Evolutionary conservation across 2,329 filamentous ascomycete genomes (phyloP), one percentile per base, ranked within the genome.

Genomic region (Stemphylium beticola): DNA sequence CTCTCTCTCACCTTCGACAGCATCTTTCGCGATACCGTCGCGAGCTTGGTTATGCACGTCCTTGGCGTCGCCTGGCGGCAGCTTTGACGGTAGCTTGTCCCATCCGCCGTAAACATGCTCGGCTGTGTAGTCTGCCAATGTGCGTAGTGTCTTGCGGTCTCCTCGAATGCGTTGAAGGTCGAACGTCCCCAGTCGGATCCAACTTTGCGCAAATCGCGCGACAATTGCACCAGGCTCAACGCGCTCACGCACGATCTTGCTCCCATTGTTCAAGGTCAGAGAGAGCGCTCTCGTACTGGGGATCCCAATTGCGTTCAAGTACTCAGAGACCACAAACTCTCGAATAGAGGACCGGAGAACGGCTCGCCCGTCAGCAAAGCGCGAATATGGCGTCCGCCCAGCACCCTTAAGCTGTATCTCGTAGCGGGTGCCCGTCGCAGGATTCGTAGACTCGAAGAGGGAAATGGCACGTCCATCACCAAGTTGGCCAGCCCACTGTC

Each of bases 341-440:
- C 95, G 85, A 64, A 99, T 96, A 69, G 92, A 96, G 24, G 91
- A 96, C 57, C 95, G 82, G 46, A 99, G 79, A 2, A 99, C 95
- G 0, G 95, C 95, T 73, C 95, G 93, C 26, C 95, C 95, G 73
- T 99, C 95, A 20, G 95, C 95, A 65, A 99, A 99, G 3, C 95
- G 88, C 34, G 91, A 96, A 78, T 99, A 99, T 0, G 95, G 95
- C 4, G 95, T 99, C 68, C 89, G 80, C 4, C 95, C 95, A 14
- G 95, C 95, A 20, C 95, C 95, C 75, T 99, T 99, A 57, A 99
- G 82, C 76, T 98, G 95, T 38, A 98, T 74, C 76, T 99, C 95
- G 72, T 96, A 97, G 22, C 91, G 85, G 32, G 79, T 81, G n/a
- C 84, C 83, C 0, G 89, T 90, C 1, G 74, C 70, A 1, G 89